Evolutionary conservation across 208 protist genomes (phyloP), one percentile per base, ranked within the genome.

Genomic region (Crithidia fasciculata): DNA sequence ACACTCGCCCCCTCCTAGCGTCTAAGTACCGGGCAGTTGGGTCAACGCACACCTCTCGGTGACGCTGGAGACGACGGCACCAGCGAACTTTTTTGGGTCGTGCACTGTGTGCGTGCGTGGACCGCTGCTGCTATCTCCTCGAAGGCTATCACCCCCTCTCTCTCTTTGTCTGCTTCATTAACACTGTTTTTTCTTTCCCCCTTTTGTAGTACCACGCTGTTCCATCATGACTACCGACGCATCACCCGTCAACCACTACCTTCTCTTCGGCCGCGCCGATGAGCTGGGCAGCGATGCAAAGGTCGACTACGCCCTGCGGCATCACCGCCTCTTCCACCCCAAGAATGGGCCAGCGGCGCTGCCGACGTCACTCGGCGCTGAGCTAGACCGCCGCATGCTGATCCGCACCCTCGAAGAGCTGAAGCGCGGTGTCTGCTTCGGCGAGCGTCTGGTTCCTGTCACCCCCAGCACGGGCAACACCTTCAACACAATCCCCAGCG

Each of bases 161-260:
- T 28, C 28, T 28, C 28, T 28, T 28, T 28, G 28, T 28, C 28
- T 28, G 28, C 28, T 28, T 28, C 28, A 28, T 28, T 28, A 28
- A 28, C 28, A 28, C 1, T 28, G 28, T 28, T 28, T 28, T 28
- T 1, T 28, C 28, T 28, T 28, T 28, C 28, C 28, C 28, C 28
- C 28, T 28, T 28, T 28, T 28, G 28, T 28, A 28, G 28, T 58
- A 28, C 19, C 54, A 10, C 10, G 19, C 5, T 12, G 5, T 10
- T 10, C 6, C 49, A 40, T 41, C 41, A 77, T 74, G 55, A 93
- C 86, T 68, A 95, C 91, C 39, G 89, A 96, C 74, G 82, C 92
- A 8, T 88, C 89, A 0, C 92, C 92, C 0, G 80, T 94, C 6
- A 93, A 94, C 53, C 84, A 81, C 37, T 94, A 93, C 55, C 78